These are phyloP conservation scores for Suillus brevipes DNA, from an alignment of 768 basidiomycete species.

Conservation along the genomic window DNA sequence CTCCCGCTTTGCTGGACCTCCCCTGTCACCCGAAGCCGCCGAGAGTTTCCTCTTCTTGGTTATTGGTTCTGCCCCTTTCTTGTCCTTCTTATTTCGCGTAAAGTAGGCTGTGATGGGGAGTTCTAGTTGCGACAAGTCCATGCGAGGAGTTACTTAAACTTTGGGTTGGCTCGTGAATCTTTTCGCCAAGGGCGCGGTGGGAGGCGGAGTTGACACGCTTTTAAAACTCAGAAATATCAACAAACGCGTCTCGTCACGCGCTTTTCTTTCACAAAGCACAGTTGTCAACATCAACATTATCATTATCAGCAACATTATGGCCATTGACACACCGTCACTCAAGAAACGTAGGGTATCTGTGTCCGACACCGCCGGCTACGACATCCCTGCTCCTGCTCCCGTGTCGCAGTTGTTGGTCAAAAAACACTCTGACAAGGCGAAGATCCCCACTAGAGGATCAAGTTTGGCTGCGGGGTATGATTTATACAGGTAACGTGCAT, in stretches of 20 bases:
- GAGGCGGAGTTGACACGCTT: conserved; percentile 44
- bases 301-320: conserved; percentile 10
- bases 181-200: too few species aligned
- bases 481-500: conserved; percentile 68
- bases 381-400: conserved; percentile 38
- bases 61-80: conserved; percentile 1
- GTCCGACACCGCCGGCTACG: conserved; percentile 38
- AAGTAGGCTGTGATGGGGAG: conserved; percentile 34
- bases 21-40: conserved; percentile 2
- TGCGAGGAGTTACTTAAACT: conserved; percentile 10
- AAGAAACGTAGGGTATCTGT: conserved; percentile 70
- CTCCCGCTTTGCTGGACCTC: conserved; percentile 21
- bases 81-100: conserved; percentile 15
- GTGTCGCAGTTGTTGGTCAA: conserved; percentile 73
- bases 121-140: conserved; percentile 35
- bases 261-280: neutral
- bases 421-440: conserved; percentile 78
- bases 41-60: conserved; percentile 10
- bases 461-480: conserved; percentile 92
- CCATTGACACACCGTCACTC: conserved; percentile 34
- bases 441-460: conserved; percentile 83
- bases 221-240: conserved; percentile 29
- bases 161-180: neutral
- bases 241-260: conserved; percentile 25
- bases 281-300: neutral